These are phyloP conservation scores for Hagleromyces aurorensis DNA, from an alignment of 805 yeast genomes.

Conservation along the genomic window DNA sequence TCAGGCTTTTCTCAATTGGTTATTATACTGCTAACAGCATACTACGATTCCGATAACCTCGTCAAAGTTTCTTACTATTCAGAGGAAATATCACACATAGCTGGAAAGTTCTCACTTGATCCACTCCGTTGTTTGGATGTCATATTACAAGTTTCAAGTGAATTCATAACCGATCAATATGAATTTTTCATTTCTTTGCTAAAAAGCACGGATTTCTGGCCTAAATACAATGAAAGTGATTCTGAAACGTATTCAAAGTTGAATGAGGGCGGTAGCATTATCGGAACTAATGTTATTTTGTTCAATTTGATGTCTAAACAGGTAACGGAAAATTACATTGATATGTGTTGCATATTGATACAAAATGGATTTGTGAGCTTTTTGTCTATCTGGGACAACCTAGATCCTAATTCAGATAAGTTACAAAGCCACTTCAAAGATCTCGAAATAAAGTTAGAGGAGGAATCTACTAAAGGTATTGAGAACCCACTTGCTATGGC, in stretches of 20 bases:
- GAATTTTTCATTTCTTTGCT: constrained; percentile 44
- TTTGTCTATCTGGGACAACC: constrained; percentile 47
- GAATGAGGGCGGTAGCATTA: constrained; percentile 44
- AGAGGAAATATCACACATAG: constrained; percentile 45
- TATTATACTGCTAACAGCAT: constrained; percentile 39
- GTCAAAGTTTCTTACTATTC: constrained; percentile 38
- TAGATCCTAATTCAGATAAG: constrained; percentile 45
- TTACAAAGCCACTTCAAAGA: constrained; percentile 37
- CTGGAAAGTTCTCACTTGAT: constrained; percentile 72
- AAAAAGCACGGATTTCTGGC: constrained; percentile 62
- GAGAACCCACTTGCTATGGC: constrained; percentile 83
- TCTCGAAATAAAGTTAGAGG: constrained; percentile 43
- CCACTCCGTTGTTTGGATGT: constrained; percentile 62
- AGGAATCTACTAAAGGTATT: constrained; percentile 50
- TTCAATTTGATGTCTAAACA: constrained; percentile 33
- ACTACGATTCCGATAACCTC: constrained; percentile 34
- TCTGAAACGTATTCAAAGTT: constrained; percentile 29
- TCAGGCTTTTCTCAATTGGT: constrained; percentile 70
- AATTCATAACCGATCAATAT: constrained; percentile 37
- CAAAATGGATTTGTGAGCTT: constrained; percentile 61
- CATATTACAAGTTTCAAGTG: constrained; percentile 45
- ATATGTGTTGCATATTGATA: constrained; percentile 48
- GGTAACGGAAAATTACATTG: constrained; percentile 23
- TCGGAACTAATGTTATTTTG: constrained; percentile 47
- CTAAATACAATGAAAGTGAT: constrained; percentile 32